Conservation (phyloP, 768 basidiomycete species). For the Mycena venus region DNA sequence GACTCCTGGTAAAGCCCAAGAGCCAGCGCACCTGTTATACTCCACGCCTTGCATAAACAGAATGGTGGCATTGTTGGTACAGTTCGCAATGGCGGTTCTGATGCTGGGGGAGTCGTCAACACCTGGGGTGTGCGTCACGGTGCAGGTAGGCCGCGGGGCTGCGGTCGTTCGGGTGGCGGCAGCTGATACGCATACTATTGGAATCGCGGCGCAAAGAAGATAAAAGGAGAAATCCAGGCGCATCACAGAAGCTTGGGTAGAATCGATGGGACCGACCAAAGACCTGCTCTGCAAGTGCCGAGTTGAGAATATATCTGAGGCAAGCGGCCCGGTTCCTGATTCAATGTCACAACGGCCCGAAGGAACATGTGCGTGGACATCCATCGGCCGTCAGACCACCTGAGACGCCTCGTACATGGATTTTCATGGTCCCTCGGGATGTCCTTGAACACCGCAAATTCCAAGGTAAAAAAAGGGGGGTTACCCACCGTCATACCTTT, state of each 20-base stretch:
- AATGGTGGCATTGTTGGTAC: conserved; percentile 30
- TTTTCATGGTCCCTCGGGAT: too few species aligned
- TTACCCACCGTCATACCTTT: too few species aligned
- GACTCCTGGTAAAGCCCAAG: too few species aligned
- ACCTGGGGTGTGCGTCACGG: conserved; percentile 23
- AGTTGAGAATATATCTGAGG: neutral
- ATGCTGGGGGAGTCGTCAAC: conserved; percentile 32
- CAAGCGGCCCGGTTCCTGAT: neutral
- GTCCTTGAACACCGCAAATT: too few species aligned
- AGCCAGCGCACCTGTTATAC: conserved; percentile 22
- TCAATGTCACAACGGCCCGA: neutral
- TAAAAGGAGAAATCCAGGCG: neutral
- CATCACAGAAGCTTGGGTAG: neutral
- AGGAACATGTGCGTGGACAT: neutral
- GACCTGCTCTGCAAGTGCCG: neutral
- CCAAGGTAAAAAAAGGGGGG: too few species aligned
- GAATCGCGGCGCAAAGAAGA: neutral
- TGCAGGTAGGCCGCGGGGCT: conserved; percentile 29
- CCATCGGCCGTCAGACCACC: too few species aligned
- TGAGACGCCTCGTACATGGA: too few species aligned
- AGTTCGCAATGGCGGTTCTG: conserved; percentile 18
- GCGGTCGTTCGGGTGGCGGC: neutral
- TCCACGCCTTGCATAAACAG: conserved; percentile 23
- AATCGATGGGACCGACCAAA: neutral
- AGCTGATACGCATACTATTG: neutral